A percentile compares a stretch with the other conserved stretches of the same genome.
These are phyloP conservation scores for Phylloporus sp. DNA, from an alignment of 768 basidiomycete genomes.

Conservation along the genomic window DNA sequence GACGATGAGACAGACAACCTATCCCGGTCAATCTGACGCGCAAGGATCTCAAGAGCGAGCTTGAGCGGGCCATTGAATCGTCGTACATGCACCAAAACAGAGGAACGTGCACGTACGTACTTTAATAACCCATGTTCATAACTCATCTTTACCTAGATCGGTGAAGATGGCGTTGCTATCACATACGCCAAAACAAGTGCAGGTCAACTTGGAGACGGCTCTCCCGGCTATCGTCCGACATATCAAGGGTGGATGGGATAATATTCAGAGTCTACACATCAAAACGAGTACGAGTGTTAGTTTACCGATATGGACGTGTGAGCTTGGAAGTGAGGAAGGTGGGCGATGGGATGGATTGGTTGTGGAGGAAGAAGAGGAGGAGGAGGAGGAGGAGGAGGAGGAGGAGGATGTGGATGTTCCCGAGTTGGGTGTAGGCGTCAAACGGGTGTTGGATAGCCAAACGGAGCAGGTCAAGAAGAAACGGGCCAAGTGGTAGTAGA, in stretches of 20 bases:
- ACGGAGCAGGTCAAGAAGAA: slow-evolving; percentile 17
- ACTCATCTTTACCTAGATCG: slow-evolving; percentile 46
- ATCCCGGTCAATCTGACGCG: slow-evolving; percentile 88
- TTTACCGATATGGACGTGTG: slow-evolving; percentile 89
- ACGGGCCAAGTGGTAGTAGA: neutral
- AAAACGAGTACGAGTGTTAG: slow-evolving; percentile 83
- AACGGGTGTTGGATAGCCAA: slow-evolving; percentile 10
- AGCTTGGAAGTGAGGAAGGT: slow-evolving; percentile 48
- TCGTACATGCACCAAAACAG: slow-evolving; percentile 95
- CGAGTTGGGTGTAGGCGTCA: slow-evolving; percentile 5
- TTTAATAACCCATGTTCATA: too few species aligned
- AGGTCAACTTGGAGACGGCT: slow-evolving; percentile 74
- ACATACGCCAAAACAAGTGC: slow-evolving; percentile 68
- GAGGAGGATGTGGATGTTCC: neutral
- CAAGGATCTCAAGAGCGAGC: slow-evolving; percentile 87
- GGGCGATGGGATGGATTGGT: slow-evolving; percentile 31
- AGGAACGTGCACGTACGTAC: slow-evolving; percentile 85
- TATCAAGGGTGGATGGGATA: slow-evolving; percentile 84
- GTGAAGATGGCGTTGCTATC: slow-evolving; percentile 78
- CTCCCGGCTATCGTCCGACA: slow-evolving; percentile 69
- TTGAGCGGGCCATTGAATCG: slow-evolving; percentile 89
- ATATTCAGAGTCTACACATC: slow-evolving; percentile 83
- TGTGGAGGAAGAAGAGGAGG: slow-evolving; percentile 7
- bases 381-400: slow-evolving; percentile 4
- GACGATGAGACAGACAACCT: slow-evolving; percentile 63